Percentiles rank a stretch among this genome's conserved stretches.
Conservation (phyloP, 1,139 yeast species). For the Pichia sp. region DNA sequence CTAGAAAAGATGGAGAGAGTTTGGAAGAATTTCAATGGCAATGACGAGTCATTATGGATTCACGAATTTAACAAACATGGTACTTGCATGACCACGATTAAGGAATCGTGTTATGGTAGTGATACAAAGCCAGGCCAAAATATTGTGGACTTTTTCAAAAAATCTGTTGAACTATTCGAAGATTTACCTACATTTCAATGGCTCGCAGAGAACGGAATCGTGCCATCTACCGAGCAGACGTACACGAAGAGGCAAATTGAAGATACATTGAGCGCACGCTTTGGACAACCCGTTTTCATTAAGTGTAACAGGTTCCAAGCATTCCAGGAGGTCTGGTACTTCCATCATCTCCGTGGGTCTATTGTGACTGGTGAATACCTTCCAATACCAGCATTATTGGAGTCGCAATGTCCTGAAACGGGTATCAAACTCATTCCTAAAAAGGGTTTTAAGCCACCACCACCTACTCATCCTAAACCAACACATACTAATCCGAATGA, state of each 20-base stretch:
- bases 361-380: constrained; percentile 56
- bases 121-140: constrained; percentile 41
- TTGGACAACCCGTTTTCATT: constrained; percentile 59
- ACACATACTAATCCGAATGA: constrained; percentile 25
- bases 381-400: constrained; percentile 52
- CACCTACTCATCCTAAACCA: constrained; percentile 12
- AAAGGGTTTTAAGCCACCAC: constrained; percentile 36
- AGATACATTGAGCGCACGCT: constrained; percentile 52
- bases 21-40: constrained; percentile 78
- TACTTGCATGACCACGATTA: constrained; percentile 78
- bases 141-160: constrained; percentile 71
- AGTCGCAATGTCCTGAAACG: constrained; percentile 56
- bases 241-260: constrained; percentile 61
- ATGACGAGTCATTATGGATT: constrained; percentile 75
- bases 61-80: constrained; percentile 97
- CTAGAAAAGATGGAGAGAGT: constrained; percentile 47
- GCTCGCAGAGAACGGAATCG: constrained; percentile 59
- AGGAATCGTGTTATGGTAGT: constrained; percentile 56
- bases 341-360: constrained; percentile 72
- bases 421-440: constrained; percentile 79
- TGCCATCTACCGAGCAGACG: constrained; percentile 47
- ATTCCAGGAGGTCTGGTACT: constrained; percentile 87
- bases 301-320: constrained; percentile 65
- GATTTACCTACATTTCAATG: constrained; percentile 66
- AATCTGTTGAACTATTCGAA: constrained; percentile 57